These are phyloP conservation scores for Lactifluus pinguis DNA, from an alignment of 768 basidiomycete genomes.

Conservation along the genomic window DNA sequence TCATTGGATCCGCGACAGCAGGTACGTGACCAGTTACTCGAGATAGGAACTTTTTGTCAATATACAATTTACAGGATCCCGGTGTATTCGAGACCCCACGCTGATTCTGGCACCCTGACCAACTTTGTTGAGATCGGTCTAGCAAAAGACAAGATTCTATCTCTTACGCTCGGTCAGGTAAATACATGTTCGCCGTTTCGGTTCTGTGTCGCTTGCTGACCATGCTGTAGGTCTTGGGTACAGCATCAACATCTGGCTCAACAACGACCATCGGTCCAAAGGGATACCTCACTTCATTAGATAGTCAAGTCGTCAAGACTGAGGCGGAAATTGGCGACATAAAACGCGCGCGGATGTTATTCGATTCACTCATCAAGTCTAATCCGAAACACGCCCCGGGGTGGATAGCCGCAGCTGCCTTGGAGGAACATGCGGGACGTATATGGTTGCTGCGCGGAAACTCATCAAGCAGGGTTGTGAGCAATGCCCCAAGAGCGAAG, in stretches of 20 bases:
- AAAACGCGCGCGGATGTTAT: constrained; percentile 92
- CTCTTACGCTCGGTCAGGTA: constrained; percentile 89
- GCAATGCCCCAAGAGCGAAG: constrained; percentile 92
- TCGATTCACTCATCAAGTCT: constrained; percentile 92
- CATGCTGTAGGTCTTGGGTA: constrained; percentile 51
- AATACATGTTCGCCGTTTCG: background rate
- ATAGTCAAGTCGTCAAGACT: constrained; percentile 83
- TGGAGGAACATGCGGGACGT: constrained; percentile 94
- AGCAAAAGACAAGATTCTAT: constrained; percentile 89
- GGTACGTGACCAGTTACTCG: constrained; percentile 32
- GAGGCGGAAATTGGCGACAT: constrained; percentile 98
- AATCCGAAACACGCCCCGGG: constrained; percentile 98
- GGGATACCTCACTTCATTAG: constrained; percentile 94
- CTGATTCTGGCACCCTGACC: constrained; percentile 70
- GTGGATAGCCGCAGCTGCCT: constrained; percentile 95
- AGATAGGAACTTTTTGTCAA: constrained; percentile 1
- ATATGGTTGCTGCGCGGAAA: constrained; percentile 93
- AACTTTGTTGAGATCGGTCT: constrained; percentile 97
- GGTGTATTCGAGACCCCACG: constrained; percentile 79
- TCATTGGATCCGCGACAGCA: constrained; percentile 74
- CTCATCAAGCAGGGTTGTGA: constrained; percentile 92
- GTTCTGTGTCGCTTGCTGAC: background rate
- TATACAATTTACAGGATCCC: constrained; percentile 27
- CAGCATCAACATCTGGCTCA: constrained; percentile 59
- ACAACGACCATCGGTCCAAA: constrained; percentile 91